phyloP scores from a whole-genome alignment of 768 basidiomycete species.

The Sarcodon aspratus region DNA sequence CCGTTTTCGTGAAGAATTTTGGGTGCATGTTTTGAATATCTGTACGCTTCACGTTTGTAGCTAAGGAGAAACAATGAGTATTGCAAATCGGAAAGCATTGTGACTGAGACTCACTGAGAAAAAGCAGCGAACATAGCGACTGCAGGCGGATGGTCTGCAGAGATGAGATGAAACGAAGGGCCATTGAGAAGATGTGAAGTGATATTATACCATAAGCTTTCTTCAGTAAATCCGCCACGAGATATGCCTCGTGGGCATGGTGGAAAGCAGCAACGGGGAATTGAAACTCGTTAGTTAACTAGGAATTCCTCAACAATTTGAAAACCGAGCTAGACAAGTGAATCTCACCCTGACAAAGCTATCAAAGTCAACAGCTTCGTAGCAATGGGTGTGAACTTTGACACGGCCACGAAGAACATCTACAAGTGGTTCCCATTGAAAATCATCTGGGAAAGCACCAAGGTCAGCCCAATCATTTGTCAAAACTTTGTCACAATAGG shows the following conservation, averaged over 20 bases:
- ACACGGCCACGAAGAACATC: slow-evolving; percentile 66
- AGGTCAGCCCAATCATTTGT: slow-evolving; percentile 32
- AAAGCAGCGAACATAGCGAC: slow-evolving; percentile 60
- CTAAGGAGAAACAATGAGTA: slow-evolving; percentile 60
- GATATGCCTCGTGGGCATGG: slow-evolving; percentile 71
- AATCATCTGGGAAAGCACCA: slow-evolving; percentile 47
- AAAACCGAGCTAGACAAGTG: background rate
- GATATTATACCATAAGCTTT: slow-evolving; percentile 37
- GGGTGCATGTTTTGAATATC: slow-evolving; percentile 46
- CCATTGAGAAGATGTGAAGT: no score
- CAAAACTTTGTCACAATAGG: slow-evolving; percentile 42
- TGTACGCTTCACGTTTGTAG: slow-evolving; percentile 48
- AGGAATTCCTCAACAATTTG: background rate
- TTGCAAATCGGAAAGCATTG: slow-evolving; percentile 15
- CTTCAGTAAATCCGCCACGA: slow-evolving; percentile 70
- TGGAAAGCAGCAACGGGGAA: slow-evolving; percentile 69
- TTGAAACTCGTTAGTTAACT: slow-evolving; percentile 75
- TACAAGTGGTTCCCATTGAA: slow-evolving; percentile 62
- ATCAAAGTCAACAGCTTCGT: slow-evolving; percentile 28
- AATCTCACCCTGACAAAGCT: slow-evolving; percentile 44
- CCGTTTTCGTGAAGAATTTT: slow-evolving; percentile 39
- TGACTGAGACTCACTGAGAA: slow-evolving; percentile 47
- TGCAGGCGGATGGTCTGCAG: slow-evolving; percentile 7
- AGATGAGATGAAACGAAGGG: no score
- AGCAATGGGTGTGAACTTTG: slow-evolving; percentile 44